Evolutionary conservation across 257 asterid genomes (phyloP).

Genomic region (Fraxinus cuspidata): DNA sequence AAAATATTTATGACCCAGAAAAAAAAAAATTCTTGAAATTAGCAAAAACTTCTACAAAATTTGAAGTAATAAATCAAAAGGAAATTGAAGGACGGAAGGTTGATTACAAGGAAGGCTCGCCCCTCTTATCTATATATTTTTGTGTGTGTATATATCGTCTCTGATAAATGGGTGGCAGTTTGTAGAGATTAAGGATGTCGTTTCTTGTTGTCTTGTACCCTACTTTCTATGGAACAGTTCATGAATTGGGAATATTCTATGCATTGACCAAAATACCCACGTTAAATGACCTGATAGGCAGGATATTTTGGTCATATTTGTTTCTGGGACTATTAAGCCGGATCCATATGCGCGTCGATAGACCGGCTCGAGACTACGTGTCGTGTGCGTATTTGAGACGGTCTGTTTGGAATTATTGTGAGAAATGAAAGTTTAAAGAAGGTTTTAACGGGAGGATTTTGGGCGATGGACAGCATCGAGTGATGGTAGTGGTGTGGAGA

Average conservation of each 20-base stretch:
- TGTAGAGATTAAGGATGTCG: slow-evolving; percentile 45
- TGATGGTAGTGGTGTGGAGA: no score
- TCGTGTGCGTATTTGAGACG: no score
- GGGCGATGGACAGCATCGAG: no score
- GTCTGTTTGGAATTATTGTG: no score
- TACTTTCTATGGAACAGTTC: slow-evolving; percentile 23
- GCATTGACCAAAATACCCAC: slow-evolving; percentile 27
- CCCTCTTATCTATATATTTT: not conserved
- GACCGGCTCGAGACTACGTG: no score
- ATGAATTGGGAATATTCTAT: not conserved
- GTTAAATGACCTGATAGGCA: not conserved
- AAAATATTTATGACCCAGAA: slow-evolving; percentile 16
- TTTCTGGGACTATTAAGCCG: not conserved
- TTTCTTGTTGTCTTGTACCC: slow-evolving; percentile 39
- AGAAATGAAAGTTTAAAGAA: no score
- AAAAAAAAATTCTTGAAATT: slow-evolving; percentile 12
- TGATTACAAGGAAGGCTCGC: not conserved
- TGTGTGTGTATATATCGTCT: slow-evolving; percentile 5
- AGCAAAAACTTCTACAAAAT: slow-evolving; percentile 7
- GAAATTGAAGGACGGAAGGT: not conserved
- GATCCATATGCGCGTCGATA: no score
- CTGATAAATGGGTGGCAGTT: slow-evolving; percentile 44
- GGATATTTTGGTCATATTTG: not conserved
- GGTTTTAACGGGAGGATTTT: not conserved
- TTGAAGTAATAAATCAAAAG: not conserved